These are phyloP conservation scores for Stephanodiscus minutulus DNA, from an alignment of 108 stramenopile species.

Conservation along the genomic window DNA sequence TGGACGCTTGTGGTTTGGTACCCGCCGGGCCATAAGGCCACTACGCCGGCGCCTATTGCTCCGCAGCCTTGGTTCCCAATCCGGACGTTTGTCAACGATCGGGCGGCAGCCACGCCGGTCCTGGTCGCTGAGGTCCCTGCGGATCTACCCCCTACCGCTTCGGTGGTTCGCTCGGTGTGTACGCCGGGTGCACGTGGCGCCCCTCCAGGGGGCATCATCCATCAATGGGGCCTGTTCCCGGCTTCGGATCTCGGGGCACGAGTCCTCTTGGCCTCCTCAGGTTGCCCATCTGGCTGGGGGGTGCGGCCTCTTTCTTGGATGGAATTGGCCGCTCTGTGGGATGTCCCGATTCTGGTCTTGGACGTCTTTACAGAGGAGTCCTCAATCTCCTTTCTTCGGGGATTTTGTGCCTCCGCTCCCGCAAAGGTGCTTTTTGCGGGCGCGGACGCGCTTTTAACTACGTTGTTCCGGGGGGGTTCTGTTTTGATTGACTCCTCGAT, in stretches of 20 bases:
- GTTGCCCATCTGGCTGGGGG: not conserved
- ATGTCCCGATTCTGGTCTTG: conserved; percentile 8
- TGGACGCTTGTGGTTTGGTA: too few species aligned
- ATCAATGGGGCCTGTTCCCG: not conserved
- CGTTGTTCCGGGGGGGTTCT: conserved; percentile 15
- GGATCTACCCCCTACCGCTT: not conserved
- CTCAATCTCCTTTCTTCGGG: not conserved
- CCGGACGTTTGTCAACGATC: too few species aligned
- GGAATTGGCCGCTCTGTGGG: not conserved
- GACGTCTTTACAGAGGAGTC: not conserved
- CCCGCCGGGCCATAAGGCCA: too few species aligned
- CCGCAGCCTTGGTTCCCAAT: too few species aligned
- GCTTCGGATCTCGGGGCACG: not conserved
- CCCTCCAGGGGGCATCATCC: not conserved
- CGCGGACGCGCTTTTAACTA: not conserved
- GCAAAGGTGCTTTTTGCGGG: conserved; percentile 2
- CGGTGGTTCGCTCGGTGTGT: not conserved
- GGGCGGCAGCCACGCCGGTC: not conserved
- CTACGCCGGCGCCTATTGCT: too few species aligned
- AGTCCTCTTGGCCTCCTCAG: not conserved
- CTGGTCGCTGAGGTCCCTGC: not conserved
- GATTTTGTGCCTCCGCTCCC: not conserved
- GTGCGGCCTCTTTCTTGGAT: not conserved
- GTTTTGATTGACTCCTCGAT: not conserved
- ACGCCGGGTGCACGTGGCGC: not conserved